These are phyloP conservation scores for Orbilia oligospora DNA, from an alignment of 2,329 filamentous ascomycete species.

Conservation along the genomic window DNA sequence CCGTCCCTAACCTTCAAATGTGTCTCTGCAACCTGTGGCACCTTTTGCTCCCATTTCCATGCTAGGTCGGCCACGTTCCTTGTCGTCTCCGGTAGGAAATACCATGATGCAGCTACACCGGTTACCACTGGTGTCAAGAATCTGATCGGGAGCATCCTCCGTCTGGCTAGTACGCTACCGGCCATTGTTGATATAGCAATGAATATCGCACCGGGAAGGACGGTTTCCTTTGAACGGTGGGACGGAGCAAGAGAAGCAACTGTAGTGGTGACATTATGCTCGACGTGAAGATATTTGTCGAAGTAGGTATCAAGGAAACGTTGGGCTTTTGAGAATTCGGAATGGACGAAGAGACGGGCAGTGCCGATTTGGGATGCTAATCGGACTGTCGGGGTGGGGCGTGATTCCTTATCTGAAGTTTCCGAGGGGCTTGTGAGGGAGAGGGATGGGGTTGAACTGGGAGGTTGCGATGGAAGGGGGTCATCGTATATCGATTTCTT, in stretches of 20 bases:
- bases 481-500: conserved; percentile 86
- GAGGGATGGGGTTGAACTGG: conserved; percentile 51
- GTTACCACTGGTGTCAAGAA: conserved; percentile 82
- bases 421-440: conserved; percentile 28
- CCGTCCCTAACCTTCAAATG: conserved; percentile 81
- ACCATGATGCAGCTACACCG: conserved; percentile 85
- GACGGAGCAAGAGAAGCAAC: conserved; percentile 89
- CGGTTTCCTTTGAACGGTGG: conserved; percentile 85
- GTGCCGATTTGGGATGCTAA: conserved; percentile 85
- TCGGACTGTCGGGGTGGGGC: conserved; percentile 88
- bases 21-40: conserved; percentile 84
- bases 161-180: conserved; percentile 88
- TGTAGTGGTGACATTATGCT: conserved; percentile 90
- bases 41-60: conserved; percentile 93
- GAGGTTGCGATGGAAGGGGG: conserved; percentile 65
- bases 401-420: conserved; percentile 64
- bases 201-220: conserved; percentile 91
- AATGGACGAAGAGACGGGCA: conserved; percentile 84
- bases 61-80: conserved; percentile 86
- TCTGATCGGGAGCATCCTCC: conserved; percentile 86
- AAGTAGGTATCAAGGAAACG: conserved; percentile 86
- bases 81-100: conserved; percentile 89
- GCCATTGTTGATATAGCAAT: conserved; percentile 96
- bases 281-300: conserved; percentile 84
- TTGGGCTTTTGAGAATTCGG: conserved; percentile 80